Base-by-base conservation (phyloP, 108 stramenopile genomes). In the Cyclostephanos invisitatus region DNA sequence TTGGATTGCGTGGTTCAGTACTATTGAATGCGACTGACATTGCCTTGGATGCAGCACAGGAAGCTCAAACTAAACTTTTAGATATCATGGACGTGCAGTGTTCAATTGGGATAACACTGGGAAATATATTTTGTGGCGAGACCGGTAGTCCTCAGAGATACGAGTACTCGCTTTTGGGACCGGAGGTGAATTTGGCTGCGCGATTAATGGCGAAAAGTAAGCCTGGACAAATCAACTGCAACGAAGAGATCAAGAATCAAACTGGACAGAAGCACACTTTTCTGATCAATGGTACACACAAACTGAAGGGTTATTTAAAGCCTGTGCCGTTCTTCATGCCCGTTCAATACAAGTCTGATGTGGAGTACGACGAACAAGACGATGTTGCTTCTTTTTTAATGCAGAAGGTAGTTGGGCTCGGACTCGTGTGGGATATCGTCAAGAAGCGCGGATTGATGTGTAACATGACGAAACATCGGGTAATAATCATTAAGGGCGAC, bases 171-270 rank as follows among this genome's bases (percentile, higher is more conserved):
- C 36, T 83, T 20, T 47, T 80, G 67, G 82, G 82, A 6, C 67
- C 79, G 4, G 50, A 70, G 14, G 74, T 75, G 35, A 83, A 83
- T 55, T 71, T 83, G n/a, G 62, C 72, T 5, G 82, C 82, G 17
- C 79, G 82, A 25, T 40, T 83, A 36, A 83, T 83, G 82, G 79
- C 75, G 20, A 64, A 74, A 32, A 73, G 66, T 27, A 66, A 54
- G 36, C 32, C 28, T 22, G 70, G 70, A 12, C 35, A 66, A 51
- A 72, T 72, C 21, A 72, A 57, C 35, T 72, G 70, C 35, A 64
- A 72, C 28, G 70, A 72, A 72, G 70, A 66, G 42, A 7, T 69
- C 37, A 69, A 69, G 44, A 59, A 28, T 35, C 56, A 47, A n/a
- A 37, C 57, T 15, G 56, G 57, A 42, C 14, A 5, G 25, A 56